phyloP scores from a whole-genome alignment of 2,329 filamentous ascomycete genomes.

The Verticillium tricorpus region DNA sequence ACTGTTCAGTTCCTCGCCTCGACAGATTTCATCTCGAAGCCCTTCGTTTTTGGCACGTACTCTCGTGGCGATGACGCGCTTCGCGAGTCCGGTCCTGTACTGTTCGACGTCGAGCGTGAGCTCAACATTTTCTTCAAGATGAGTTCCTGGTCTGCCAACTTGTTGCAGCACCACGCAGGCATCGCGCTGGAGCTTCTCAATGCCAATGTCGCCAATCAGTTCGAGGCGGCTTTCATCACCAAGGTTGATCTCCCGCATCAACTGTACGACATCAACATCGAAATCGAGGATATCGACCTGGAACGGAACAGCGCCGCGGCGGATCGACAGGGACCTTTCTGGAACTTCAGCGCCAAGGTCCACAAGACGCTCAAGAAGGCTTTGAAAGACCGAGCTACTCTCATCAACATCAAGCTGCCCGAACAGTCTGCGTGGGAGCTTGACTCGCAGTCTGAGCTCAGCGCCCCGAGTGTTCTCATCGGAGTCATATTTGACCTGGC shows the following conservation, averaged over 20 bases:
- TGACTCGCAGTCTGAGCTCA: constrained; percentile 18
- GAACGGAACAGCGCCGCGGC: constrained; percentile 17
- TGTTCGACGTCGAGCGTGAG: constrained; percentile 71
- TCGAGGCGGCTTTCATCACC: constrained; percentile 77
- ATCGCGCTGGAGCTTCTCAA: constrained; percentile 71
- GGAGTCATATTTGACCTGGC: constrained; percentile 69
- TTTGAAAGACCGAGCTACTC: constrained; percentile 67
- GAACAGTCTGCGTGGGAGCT: constrained; percentile 40
- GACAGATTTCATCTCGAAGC: constrained; percentile 66
- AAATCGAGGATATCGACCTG: constrained; percentile 27
- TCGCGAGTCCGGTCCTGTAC: constrained; percentile 54
- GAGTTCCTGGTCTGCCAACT: constrained; percentile 73
- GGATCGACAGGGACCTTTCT: constrained; percentile 39
- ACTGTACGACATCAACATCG: constrained; percentile 46
- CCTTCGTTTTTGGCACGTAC: constrained; percentile 48
- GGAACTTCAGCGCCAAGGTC: constrained; percentile 50
- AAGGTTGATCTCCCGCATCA: constrained; percentile 51
- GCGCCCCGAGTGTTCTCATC: constrained; percentile 33
- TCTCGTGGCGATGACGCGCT: constrained; percentile 35
- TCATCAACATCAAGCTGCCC: constrained; percentile 55
- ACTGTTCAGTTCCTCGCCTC: constrained; percentile 80
- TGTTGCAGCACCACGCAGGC: constrained; percentile 70
- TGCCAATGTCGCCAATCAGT: constrained; percentile 71
- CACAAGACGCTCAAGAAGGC: constrained; percentile 65
- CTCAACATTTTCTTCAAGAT: constrained; percentile 90